Evolutionary conservation across 495 filamentous ascomycete genomes (phyloP).

Genomic region (Evernia prunastri): DNA sequence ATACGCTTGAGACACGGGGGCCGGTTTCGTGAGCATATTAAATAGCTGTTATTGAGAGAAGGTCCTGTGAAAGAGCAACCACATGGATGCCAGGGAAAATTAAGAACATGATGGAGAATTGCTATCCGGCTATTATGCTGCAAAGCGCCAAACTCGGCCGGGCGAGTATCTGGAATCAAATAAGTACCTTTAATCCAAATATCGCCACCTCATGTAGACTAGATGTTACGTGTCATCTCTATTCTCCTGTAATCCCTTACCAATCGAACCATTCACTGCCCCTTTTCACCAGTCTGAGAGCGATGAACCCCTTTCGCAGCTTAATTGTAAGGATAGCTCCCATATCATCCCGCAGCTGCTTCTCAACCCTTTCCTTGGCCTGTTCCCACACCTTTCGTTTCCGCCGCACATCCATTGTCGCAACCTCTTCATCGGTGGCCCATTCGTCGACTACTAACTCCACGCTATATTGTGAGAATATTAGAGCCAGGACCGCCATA

Average conservation of each 20-base stretch:
- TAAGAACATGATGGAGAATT: too few relatives aligned
- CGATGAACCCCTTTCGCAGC: slow-evolving; percentile 50
- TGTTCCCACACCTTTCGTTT: neutral
- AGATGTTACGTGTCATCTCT: too few relatives aligned
- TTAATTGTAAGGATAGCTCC: slow-evolving; percentile 55
- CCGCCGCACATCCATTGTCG: slow-evolving; percentile 11
- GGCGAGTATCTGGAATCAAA: too few relatives aligned
- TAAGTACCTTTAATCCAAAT: too few relatives aligned
- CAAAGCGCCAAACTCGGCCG: too few relatives aligned
- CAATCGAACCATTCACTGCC: slow-evolving; percentile 52
- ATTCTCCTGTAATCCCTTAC: neutral
- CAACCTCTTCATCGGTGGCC: slow-evolving; percentile 56
- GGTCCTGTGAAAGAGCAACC: too few relatives aligned
- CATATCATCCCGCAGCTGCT: slow-evolving; percentile 33
- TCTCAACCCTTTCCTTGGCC: slow-evolving; percentile 11
- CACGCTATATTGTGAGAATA: slow-evolving; percentile 58
- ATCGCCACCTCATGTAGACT: too few relatives aligned
- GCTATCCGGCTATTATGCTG: too few relatives aligned
- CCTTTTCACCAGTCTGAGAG: slow-evolving; percentile 54
- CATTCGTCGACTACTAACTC: slow-evolving; percentile 61
- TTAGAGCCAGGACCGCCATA: slow-evolving; percentile 54
- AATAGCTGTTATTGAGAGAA: too few relatives aligned
- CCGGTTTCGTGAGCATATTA: too few relatives aligned
- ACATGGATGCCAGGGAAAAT: too few relatives aligned
- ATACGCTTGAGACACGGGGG: too few relatives aligned